Evolutionary conservation across 2,329 filamentous ascomycete genomes (phyloP).

Genomic region (Fusarium sp.): DNA sequence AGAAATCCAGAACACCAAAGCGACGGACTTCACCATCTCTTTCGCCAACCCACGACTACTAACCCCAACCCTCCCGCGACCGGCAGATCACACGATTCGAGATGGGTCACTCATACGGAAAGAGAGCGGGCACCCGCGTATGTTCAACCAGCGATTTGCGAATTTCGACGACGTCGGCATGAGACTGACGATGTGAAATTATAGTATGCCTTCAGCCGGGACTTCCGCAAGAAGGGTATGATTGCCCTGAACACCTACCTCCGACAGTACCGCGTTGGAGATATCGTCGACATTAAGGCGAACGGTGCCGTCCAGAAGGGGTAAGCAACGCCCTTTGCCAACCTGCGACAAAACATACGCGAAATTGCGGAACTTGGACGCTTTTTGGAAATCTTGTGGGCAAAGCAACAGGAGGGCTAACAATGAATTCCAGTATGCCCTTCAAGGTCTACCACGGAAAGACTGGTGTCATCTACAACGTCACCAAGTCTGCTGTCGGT

Average conservation of each 20-base stretch:
- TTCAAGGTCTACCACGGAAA: slow-evolving; percentile 99
- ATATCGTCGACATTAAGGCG: slow-evolving; percentile 98
- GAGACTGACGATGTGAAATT: slow-evolving; percentile 44
- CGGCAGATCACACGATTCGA: slow-evolving; percentile 65
- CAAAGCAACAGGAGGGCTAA: slow-evolving; percentile 48
- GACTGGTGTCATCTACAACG: slow-evolving; percentile 98
- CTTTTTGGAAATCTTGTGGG: slow-evolving; percentile 17
- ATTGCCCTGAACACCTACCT: slow-evolving; percentile 96
- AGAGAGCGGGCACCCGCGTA: slow-evolving; percentile 87
- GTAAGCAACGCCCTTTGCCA: slow-evolving; percentile 64
- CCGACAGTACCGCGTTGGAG: slow-evolving; percentile 94
- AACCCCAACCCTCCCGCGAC: slow-evolving; percentile 53
- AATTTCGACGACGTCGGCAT: slow-evolving; percentile 44
- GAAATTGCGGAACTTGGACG: slow-evolving; percentile 30
- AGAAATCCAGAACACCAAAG: slow-evolving; percentile 54
- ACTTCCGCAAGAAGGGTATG: slow-evolving; percentile 95
- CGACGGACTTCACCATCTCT: slow-evolving; percentile 50
- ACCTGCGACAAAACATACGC: slow-evolving; percentile 30
- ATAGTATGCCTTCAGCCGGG: slow-evolving; percentile 90
- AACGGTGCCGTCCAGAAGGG: slow-evolving; percentile 99
- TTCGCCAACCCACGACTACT: slow-evolving; percentile 59
- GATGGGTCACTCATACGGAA: slow-evolving; percentile 90
- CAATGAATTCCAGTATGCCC: slow-evolving; percentile 77
- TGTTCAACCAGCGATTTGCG: slow-evolving; percentile 53
- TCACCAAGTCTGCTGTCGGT: slow-evolving; percentile 96